Evolutionary conservation across 1,284 basidiomycete species (phyloP).

Genomic region (Microstroma glucosiphilum): DNA sequence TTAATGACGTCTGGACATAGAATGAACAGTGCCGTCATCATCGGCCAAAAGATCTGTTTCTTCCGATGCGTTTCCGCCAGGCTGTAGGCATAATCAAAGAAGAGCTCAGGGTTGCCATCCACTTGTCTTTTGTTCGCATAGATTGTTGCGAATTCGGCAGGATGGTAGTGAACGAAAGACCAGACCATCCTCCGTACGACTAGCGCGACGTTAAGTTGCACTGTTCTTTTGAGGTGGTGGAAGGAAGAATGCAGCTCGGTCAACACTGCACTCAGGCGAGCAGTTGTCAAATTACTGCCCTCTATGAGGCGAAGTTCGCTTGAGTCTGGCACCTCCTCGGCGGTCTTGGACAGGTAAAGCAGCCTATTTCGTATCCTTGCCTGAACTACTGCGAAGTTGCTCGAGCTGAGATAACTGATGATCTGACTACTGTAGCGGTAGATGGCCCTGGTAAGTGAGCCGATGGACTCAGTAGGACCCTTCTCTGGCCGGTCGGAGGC

Average conservation of each 20-base stretch:
- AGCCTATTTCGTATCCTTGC: conserved; percentile 69
- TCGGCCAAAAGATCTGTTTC: conserved; percentile 69
- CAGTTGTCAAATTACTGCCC: conserved; percentile 53
- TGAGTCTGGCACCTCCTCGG: conserved; percentile 57
- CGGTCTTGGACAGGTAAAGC: conserved; percentile 58
- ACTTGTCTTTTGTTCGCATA: conserved; percentile 54
- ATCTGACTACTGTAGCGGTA: conserved; percentile 61
- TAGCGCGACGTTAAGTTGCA: conserved; percentile 66
- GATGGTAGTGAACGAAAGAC: conserved; percentile 84
- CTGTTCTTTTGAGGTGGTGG: conserved; percentile 72
- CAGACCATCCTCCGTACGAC: conserved; percentile 75
- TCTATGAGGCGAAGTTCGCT: conserved; percentile 66
- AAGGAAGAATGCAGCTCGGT: conserved; percentile 74
- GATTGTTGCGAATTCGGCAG: conserved; percentile 70
- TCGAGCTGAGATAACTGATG: conserved; percentile 79
- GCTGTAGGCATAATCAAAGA: conserved; percentile 47
- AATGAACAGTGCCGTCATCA: conserved; percentile 68
- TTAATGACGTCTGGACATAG: conserved; percentile 69
- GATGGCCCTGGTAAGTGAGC: conserved; percentile 33
- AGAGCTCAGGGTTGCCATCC: conserved; percentile 47
- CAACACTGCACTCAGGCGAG: conserved; percentile 40
- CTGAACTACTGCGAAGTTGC: conserved; percentile 80
- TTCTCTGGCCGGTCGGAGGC: conserved; percentile 11
- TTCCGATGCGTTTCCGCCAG: conserved; percentile 54
- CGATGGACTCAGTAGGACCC: neutral